These are phyloP conservation scores for Paramecium tetraurelia DNA, from an alignment of 73 alveolate genomes.

Conservation along the genomic window DNA sequence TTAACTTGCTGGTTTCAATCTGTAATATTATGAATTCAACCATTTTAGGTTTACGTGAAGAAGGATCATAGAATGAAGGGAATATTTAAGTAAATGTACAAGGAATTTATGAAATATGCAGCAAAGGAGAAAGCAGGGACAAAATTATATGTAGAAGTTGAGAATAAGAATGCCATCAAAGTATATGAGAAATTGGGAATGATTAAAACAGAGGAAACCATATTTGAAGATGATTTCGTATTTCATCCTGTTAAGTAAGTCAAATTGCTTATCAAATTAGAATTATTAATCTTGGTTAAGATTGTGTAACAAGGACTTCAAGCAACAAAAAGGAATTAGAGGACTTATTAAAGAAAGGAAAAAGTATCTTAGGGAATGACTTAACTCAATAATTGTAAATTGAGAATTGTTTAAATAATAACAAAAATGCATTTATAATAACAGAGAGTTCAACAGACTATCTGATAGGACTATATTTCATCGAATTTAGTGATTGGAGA, in stretches of 20 bases:
- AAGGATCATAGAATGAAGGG: not conserved
- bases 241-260: conserved; percentile 22
- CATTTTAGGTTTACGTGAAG: not conserved
- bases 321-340: not conserved
- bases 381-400: not conserved
- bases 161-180: not conserved
- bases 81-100: not conserved
- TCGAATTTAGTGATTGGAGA: conserved; percentile 41
- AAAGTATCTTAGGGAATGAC: not conserved
- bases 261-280: not conserved
- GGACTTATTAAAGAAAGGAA: not conserved
- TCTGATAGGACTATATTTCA: not conserved
- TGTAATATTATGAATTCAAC: not conserved
- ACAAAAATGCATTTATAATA: not conserved
- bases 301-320: not conserved
- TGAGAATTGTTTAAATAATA: not conserved
- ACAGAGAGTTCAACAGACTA: not conserved
- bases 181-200: conserved; percentile 37
- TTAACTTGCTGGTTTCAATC: conserved; percentile 9
- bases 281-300: not conserved
- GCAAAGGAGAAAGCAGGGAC: not conserved
- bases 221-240: conserved; percentile 44
- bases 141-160: not conserved
- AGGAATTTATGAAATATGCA: not conserved
- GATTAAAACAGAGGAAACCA: not conserved